A percentile compares a stretch with the other conserved stretches of the same genome.
These are phyloP conservation scores for Polyplosphaeria fusca DNA, from an alignment of 495 filamentous ascomycete genomes.

Conservation along the genomic window DNA sequence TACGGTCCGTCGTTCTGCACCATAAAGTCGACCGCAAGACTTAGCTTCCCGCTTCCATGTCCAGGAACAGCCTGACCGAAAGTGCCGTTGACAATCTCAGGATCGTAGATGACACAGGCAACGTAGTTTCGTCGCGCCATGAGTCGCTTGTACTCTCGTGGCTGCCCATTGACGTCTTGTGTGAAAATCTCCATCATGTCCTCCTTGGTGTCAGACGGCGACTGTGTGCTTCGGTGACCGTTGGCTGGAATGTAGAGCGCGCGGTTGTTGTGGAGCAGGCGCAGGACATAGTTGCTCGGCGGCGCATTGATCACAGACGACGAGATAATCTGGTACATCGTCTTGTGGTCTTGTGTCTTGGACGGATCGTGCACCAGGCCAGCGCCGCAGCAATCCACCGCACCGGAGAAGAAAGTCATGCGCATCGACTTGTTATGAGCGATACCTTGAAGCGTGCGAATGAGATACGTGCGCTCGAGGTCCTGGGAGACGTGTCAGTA, in stretches of 20 bases:
- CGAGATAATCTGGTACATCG: constrained; percentile 97
- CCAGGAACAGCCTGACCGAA: constrained; percentile 46
- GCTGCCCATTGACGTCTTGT: constrained; percentile 74
- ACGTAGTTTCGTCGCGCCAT: constrained; percentile 93
- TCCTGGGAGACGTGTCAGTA: constrained; percentile 54
- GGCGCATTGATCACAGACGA: constrained; percentile 89
- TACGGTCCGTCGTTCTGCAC: constrained; percentile 86
- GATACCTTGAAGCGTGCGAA: constrained; percentile 92
- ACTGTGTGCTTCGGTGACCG: constrained; percentile 71
- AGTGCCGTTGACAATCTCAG: constrained; percentile 63
- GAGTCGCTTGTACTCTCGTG: constrained; percentile 78
- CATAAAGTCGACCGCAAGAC: constrained; percentile 92
- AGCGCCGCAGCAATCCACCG: constrained; percentile 87
- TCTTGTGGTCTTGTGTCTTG: constrained; percentile 91
- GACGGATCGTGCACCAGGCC: constrained; percentile 92
- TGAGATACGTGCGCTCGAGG: constrained; percentile 91
- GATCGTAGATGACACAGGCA: constrained; percentile 91
- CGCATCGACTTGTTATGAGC: constrained; percentile 87
- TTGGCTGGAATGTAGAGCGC: constrained; percentile 86
- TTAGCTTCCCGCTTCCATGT: constrained; percentile 63
- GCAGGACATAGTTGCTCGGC: constrained; percentile 76
- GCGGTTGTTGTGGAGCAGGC: constrained; percentile 88
- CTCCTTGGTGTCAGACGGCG: constrained; percentile 85
- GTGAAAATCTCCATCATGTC: constrained; percentile 99
- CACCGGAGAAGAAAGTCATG: constrained; percentile 92